phyloP scores from a whole-genome alignment of 2,329 filamentous ascomycete species.

The Diaporthe vexans region DNA sequence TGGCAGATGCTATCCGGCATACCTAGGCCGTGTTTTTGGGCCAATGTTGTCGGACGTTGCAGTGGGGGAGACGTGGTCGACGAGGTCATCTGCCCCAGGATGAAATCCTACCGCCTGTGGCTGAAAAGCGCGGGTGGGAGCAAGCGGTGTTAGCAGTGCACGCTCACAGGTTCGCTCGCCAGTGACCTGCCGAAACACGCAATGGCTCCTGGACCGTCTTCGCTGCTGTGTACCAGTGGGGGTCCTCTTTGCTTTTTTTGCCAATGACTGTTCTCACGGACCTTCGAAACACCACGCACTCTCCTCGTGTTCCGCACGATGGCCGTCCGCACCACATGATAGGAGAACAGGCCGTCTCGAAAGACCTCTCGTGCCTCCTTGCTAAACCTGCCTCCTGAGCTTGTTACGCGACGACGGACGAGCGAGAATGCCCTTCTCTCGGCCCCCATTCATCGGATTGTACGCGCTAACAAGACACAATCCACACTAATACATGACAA shows the following conservation, averaged over 20 bases:
- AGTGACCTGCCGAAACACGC: constrained; percentile 39
- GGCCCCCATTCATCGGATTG: constrained; percentile 6
- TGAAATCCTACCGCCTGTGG: constrained; percentile 38
- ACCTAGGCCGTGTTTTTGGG: constrained; percentile 33
- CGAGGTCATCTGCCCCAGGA: constrained; percentile 40
- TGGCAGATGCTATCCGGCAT: constrained; percentile 32
- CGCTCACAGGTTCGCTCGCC: background rate
- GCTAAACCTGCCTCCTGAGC: constrained; percentile 18
- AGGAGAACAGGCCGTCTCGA: background rate
- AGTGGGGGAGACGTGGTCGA: constrained; percentile 33
- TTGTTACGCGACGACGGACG: constrained; percentile 16
- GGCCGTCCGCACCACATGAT: constrained; percentile 19
- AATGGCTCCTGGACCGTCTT: constrained; percentile 12
- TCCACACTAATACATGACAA: background rate
- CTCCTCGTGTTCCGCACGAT: constrained; percentile 16
- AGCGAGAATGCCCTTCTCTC: background rate
- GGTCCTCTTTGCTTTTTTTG: constrained; percentile 18
- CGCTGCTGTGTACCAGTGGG: constrained; percentile 26
- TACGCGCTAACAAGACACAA: constrained; percentile 7
- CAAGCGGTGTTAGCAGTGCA: constrained; percentile 10
- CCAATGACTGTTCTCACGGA: constrained; percentile 9
- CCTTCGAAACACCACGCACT: constrained; percentile 30
- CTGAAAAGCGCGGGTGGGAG: constrained; percentile 33
- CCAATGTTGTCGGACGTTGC: constrained; percentile 33
- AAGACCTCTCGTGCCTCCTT: background rate